Conservation (phyloP, 75 land plant genomes). For the Chamaecyparis obtusa region DNA sequence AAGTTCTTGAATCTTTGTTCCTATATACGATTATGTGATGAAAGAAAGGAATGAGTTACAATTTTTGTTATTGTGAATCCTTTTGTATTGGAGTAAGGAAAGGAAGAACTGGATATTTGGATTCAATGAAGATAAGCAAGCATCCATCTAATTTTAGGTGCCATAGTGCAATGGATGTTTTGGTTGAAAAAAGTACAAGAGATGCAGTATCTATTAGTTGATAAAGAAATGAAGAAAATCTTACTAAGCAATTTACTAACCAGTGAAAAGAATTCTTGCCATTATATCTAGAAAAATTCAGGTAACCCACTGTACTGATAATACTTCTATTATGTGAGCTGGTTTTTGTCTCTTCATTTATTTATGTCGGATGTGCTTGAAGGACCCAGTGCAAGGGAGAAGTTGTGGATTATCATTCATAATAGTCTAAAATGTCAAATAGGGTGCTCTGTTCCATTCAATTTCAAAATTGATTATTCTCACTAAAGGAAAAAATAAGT, state of each 20-base stretch:
- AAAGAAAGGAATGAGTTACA: neutral
- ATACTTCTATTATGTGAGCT: too few species aligned
- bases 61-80: neutral
- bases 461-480: neutral
- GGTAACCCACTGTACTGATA: too few species aligned
- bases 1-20: neutral
- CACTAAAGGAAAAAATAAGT: neutral
- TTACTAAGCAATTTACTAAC: neutral
- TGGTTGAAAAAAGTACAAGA: neutral
- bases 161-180: too few species aligned
- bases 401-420: too few species aligned
- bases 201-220: neutral
- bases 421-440: neutral
- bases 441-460: neutral
- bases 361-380: too few species aligned
- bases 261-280: neutral
- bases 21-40: neutral
- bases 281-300: too few species aligned
- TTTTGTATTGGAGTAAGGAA: too few species aligned
- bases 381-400: too few species aligned
- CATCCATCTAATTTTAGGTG: neutral
- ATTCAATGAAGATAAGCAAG: neutral
- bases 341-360: too few species aligned
- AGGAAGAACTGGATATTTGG: neutral
- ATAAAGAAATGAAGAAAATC: neutral